These are phyloP conservation scores for Erigeron canadensis DNA, from an alignment of 129 eudicot species.

Conservation along the genomic window DNA sequence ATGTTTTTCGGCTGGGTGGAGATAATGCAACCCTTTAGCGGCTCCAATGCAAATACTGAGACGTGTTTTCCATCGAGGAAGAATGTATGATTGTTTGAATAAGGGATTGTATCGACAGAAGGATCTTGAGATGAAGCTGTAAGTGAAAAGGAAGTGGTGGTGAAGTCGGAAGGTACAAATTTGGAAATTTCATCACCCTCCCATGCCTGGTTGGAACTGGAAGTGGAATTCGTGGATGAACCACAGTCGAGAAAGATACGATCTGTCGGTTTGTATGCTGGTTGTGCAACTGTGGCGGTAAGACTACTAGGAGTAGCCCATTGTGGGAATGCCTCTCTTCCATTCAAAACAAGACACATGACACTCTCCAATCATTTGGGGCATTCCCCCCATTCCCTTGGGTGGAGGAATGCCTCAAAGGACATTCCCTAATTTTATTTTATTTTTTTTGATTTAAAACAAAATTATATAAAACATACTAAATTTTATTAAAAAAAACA, in stretches of 20 bases:
- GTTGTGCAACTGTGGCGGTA: not conserved
- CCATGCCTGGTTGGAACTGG: not conserved
- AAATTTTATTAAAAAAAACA: too few relatives aligned
- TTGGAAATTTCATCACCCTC: not conserved
- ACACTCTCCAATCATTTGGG: too few relatives aligned
- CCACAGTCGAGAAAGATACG: not conserved
- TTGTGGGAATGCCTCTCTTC: too few relatives aligned
- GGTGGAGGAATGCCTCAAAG: too few relatives aligned
- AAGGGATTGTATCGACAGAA: slow-evolving; percentile 20
- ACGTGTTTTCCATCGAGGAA: slow-evolving; percentile 46
- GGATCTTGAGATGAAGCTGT: not conserved
- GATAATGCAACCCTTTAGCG: slow-evolving; percentile 46
- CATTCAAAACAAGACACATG: too few relatives aligned
- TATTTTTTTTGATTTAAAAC: too few relatives aligned
- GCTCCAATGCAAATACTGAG: slow-evolving; percentile 52
- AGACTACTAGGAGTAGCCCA: too few relatives aligned
- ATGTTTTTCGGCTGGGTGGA: slow-evolving; percentile 39
- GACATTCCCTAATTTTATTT: too few relatives aligned
- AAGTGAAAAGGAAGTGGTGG: slow-evolving; percentile 3
- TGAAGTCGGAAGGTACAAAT: not conserved
- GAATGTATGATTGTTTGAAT: too few relatives aligned
- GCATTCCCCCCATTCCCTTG: too few relatives aligned
- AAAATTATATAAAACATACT: too few relatives aligned
- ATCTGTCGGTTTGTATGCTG: not conserved
- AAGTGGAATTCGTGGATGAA: not conserved